phyloP scores from a whole-genome alignment of 129 eudicot genomes.

The Kitagawia praeruptora region DNA sequence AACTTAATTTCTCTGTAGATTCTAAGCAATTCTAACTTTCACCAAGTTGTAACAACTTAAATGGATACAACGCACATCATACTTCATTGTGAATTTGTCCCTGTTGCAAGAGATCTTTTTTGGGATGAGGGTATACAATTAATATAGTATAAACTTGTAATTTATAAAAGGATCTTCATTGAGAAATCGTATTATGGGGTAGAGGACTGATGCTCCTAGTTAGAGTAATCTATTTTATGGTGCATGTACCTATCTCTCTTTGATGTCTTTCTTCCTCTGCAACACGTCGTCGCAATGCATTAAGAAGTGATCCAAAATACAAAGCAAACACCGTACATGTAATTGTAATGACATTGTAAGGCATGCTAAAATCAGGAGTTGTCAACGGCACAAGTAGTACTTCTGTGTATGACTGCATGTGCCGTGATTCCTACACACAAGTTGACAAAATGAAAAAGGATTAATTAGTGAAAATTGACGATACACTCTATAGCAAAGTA shows the following conservation, averaged over 20 bases:
- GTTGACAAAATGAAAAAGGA: constrained; percentile 18
- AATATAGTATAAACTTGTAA: not conserved
- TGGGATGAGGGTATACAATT: not conserved
- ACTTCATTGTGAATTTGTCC: not conserved
- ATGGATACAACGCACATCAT: not conserved
- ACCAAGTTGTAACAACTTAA: not conserved
- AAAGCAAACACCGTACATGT: constrained; percentile 95
- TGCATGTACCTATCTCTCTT: constrained; percentile 50
- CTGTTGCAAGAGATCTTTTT: not conserved
- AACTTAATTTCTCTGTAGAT: not conserved
- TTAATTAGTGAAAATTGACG: constrained; percentile 3
- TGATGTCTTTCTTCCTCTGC: constrained; percentile 78
- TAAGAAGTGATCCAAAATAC: constrained; percentile 87
- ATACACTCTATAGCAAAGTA: not conserved
- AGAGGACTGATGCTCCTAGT: not conserved
- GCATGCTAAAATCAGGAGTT: constrained; percentile 99
- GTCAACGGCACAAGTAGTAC: constrained; percentile 96
- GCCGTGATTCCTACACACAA: constrained; percentile 45
- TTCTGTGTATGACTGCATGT: constrained; percentile 79
- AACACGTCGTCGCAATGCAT: constrained; percentile 72
- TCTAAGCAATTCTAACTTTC: not conserved
- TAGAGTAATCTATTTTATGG: not conserved
- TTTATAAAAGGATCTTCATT: too few relatives aligned
- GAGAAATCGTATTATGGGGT: too few relatives aligned
- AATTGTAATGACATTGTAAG: constrained; percentile 91